These are phyloP conservation scores for Collybiopsis luxurians DNA, from an alignment of 768 basidiomycete genomes.

Conservation along the genomic window DNA sequence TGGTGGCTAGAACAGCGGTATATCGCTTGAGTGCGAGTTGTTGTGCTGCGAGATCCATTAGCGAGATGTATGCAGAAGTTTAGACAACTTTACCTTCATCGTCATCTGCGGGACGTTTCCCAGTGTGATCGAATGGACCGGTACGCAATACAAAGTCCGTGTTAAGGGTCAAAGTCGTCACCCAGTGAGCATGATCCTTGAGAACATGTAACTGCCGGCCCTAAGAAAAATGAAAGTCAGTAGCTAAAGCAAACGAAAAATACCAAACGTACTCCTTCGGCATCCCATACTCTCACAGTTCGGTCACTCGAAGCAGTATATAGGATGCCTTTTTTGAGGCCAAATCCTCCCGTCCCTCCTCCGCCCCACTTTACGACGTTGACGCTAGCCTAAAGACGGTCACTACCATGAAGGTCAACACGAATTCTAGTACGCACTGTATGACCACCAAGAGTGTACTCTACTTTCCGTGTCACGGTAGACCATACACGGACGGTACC, in stretches of 20 bases:
- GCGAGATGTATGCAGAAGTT: not conserved
- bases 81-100: constrained; percentile 63
- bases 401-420: not conserved
- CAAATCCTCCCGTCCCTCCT: constrained; percentile 41
- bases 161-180: constrained; percentile 92
- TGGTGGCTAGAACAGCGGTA: constrained; percentile 57
- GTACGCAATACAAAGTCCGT: constrained; percentile 95
- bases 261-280: constrained; percentile 52
- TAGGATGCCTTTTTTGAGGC: constrained; percentile 56
- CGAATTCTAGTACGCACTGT: constrained; percentile 28
- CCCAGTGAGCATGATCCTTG: constrained; percentile 98
- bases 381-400: constrained; percentile 57
- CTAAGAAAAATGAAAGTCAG: constrained; percentile 33
- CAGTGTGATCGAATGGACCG: constrained; percentile 90
- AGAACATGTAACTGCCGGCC: constrained; percentile 82
- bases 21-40: constrained; percentile 76
- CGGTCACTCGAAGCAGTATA: constrained; percentile 96
- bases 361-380: constrained; percentile 98
- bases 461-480: constrained; percentile 61
- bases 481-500: constrained; percentile 96
- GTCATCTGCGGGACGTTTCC: constrained; percentile 74
- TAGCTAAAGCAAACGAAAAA: not conserved
- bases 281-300: constrained; percentile 94
- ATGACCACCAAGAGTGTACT: constrained; percentile 90
- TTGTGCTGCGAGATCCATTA: constrained; percentile 52